phyloP scores from a whole-genome alignment of 371 early-diverging fungal genomes.

The Nematocida minor region DNA sequence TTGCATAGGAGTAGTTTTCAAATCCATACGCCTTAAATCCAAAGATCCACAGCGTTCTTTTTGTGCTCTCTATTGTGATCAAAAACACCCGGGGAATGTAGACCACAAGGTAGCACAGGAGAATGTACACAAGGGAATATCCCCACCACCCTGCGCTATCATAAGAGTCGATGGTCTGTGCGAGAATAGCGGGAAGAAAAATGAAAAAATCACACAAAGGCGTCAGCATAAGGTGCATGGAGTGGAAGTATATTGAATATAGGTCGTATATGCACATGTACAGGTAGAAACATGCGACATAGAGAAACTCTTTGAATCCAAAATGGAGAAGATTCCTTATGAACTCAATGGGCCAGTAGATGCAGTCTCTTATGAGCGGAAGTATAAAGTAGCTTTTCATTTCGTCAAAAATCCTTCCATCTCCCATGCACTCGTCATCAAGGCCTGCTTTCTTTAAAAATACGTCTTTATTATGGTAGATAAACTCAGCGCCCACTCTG shows the following conservation, averaged over 20 bases:
- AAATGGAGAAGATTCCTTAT: background rate
- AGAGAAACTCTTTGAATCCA: background rate
- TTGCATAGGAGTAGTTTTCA: background rate
- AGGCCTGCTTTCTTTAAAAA: background rate
- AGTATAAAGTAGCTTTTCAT: background rate
- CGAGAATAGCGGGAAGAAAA: background rate
- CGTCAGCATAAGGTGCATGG: background rate
- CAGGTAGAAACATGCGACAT: background rate
- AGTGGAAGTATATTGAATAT: background rate
- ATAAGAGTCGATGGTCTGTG: background rate
- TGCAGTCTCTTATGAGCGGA: conserved; percentile 3
- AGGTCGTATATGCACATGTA: background rate
- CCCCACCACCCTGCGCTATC: background rate
- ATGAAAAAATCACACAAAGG: background rate
- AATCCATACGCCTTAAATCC: background rate
- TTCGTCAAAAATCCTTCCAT: background rate
- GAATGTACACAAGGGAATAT: background rate
- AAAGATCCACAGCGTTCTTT: background rate
- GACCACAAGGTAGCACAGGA: background rate
- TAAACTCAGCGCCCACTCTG: background rate
- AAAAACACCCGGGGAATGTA: background rate
- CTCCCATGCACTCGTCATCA: background rate
- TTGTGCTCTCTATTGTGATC: background rate
- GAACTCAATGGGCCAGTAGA: conserved; percentile 4
- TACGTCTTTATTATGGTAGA: background rate